Evolutionary conservation across 345 rosid genomes (phyloP).

Genomic region (Eucalyptus cloeziana): DNA sequence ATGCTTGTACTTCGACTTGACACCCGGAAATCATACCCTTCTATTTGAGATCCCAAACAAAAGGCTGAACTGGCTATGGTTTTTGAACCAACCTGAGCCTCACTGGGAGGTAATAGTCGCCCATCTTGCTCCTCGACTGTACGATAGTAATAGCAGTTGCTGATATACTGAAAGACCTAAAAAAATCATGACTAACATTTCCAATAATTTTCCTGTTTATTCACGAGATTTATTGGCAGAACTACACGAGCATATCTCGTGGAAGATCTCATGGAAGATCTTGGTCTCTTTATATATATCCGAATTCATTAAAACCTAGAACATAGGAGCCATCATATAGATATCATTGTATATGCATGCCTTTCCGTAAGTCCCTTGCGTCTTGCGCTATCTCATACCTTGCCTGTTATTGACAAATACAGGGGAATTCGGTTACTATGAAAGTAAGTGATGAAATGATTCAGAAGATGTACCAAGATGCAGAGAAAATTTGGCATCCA

Average conservation of each 20-base stretch:
- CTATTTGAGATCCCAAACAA: conserved; percentile 44
- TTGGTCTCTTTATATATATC: background rate
- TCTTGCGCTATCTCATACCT: too few species aligned
- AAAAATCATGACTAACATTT: background rate
- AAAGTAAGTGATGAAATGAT: conserved; percentile 40
- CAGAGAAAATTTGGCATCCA: conserved; percentile 48
- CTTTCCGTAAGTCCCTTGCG: background rate
- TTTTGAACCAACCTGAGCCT: conserved; percentile 60
- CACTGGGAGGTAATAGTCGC: conserved; percentile 24
- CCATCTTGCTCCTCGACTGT: background rate
- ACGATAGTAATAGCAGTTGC: background rate
- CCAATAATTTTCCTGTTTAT: background rate
- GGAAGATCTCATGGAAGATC: background rate
- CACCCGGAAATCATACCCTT: conserved; percentile 23
- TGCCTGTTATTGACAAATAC: background rate
- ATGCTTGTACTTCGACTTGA: conserved; percentile 48
- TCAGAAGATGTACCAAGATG: conserved; percentile 40
- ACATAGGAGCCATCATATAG: too few species aligned
- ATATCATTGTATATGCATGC: too few species aligned
- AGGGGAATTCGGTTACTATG: conserved; percentile 58
- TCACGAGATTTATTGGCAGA: background rate
- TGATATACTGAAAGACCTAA: background rate
- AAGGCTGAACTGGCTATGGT: conserved; percentile 71
- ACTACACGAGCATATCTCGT: background rate
- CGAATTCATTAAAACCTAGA: background rate